These are phyloP conservation scores for Oleoguttula mirabilis DNA, from an alignment of 495 filamentous ascomycete species.

Conservation along the genomic window DNA sequence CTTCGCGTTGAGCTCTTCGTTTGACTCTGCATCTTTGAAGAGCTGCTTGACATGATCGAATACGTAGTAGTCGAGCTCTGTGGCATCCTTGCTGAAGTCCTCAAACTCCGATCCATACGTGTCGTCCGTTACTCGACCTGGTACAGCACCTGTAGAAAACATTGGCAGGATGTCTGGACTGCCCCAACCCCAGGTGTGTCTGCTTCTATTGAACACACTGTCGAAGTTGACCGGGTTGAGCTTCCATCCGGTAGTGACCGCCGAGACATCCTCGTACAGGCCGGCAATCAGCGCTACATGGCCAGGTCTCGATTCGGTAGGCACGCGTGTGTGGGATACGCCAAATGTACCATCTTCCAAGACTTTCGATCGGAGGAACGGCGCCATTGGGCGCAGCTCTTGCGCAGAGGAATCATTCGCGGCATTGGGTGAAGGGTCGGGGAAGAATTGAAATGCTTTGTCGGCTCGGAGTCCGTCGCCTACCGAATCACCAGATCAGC, in stretches of 20 bases:
- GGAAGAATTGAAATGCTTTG: slow-evolving; percentile 91
- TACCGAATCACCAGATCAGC: slow-evolving; percentile 22
- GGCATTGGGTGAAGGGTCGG: slow-evolving; percentile 67
- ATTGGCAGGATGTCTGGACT: slow-evolving; percentile 95
- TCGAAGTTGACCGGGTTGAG: slow-evolving; percentile 98
- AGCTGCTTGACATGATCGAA: slow-evolving; percentile 85
- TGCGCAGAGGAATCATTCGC: slow-evolving; percentile 36
- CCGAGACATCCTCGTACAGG: slow-evolving; percentile 94
- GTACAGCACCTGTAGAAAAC: slow-evolving; percentile 90
- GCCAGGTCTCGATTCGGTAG: slow-evolving; percentile 91
- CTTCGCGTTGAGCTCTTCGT: slow-evolving; percentile 61
- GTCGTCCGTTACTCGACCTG: slow-evolving; percentile 70
- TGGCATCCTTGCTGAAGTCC: slow-evolving; percentile 76
- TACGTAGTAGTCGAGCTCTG: slow-evolving; percentile 81
- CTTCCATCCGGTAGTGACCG: slow-evolving; percentile 97
- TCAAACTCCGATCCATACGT: slow-evolving; percentile 76
- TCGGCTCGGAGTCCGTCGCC: slow-evolving; percentile 92
- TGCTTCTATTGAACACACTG: slow-evolving; percentile 92
- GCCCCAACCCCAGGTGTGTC: slow-evolving; percentile 98
- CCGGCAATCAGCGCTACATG: slow-evolving; percentile 98
- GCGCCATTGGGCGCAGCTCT: slow-evolving; percentile 64
- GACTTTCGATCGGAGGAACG: slow-evolving; percentile 81
- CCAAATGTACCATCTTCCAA: slow-evolving; percentile 92
- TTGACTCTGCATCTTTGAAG: slow-evolving; percentile 64
- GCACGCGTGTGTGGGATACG: slow-evolving; percentile 93